These are phyloP conservation scores for Thoreauomyces humboldtii DNA, from an alignment of 192 early-diverging fungal species.

Conservation along the genomic window DNA sequence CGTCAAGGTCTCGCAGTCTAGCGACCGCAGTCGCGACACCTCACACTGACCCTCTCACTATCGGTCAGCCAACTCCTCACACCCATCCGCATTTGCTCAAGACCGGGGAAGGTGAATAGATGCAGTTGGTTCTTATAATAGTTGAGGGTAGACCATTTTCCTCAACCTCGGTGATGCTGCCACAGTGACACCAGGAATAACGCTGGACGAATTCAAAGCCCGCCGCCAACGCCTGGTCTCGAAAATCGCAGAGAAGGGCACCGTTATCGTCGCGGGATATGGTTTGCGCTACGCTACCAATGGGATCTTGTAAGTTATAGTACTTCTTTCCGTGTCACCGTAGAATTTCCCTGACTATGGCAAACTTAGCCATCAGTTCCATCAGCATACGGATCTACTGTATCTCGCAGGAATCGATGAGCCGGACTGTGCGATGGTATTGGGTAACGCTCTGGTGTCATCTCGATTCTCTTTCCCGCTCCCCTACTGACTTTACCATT, in stretches of 20 bases:
- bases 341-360: background rate
- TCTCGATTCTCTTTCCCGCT: background rate
- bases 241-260: slow-evolving; percentile 52
- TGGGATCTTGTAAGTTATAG: slow-evolving; percentile 78
- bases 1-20: too few species aligned
- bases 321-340: background rate
- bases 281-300: slow-evolving; percentile 80
- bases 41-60: too few species aligned
- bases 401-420: slow-evolving; percentile 93
- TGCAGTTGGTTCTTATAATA: too few species aligned
- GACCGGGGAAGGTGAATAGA: slow-evolving; percentile 58
- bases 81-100: slow-evolving; percentile 84
- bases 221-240: slow-evolving; percentile 67
- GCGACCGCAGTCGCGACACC: too few species aligned
- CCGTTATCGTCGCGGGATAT: slow-evolving; percentile 71
- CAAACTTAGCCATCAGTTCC: slow-evolving; percentile 89
- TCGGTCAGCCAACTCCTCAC: slow-evolving; percentile 77
- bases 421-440: slow-evolving; percentile 65
- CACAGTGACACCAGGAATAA: slow-evolving; percentile 74
- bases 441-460: too few species aligned
- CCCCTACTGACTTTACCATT: background rate
- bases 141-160: background rate
- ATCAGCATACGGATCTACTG: slow-evolving; percentile 88
- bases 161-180: too few species aligned
- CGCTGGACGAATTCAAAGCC: slow-evolving; percentile 69